These are phyloP conservation scores for Suhomyces terraborum DNA, from an alignment of 1,139 yeast species.

Conservation along the genomic window DNA sequence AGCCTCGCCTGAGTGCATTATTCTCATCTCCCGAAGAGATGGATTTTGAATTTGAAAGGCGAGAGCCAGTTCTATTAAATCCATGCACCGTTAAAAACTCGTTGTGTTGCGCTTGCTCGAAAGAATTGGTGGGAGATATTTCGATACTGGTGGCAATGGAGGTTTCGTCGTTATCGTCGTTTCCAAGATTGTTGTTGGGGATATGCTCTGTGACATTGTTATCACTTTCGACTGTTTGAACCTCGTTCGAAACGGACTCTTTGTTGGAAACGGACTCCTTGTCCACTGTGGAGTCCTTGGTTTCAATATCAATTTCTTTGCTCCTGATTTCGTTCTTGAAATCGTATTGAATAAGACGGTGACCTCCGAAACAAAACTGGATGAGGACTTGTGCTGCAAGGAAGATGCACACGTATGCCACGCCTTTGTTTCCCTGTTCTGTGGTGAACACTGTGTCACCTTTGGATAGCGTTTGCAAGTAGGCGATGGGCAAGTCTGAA, in stretches of 20 bases:
- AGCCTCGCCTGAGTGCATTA: constrained; percentile 7
- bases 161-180: constrained; percentile 5
- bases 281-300: background rate
- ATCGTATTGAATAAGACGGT: constrained; percentile 69
- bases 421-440: constrained; percentile 71
- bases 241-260: background rate
- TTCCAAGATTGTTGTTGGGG: too few species aligned
- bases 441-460: constrained; percentile 58
- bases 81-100: constrained; percentile 23
- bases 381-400: constrained; percentile 68
- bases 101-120: constrained; percentile 21
- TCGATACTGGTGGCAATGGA: constrained; percentile 11
- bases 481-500: constrained; percentile 87
- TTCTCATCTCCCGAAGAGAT: constrained; percentile 8
- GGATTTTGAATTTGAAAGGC: constrained; percentile 17
- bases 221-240: too few species aligned
- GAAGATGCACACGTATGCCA: constrained; percentile 82
- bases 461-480: constrained; percentile 75
- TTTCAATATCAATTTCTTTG: background rate
- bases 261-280: background rate
- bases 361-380: constrained; percentile 79
- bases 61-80: constrained; percentile 13
- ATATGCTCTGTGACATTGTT: too few species aligned
- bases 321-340: constrained; percentile 43
- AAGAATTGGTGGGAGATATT: background rate